These are phyloP conservation scores for Alternaria panax DNA, from an alignment of 2,329 filamentous ascomycete species.

Conservation along the genomic window DNA sequence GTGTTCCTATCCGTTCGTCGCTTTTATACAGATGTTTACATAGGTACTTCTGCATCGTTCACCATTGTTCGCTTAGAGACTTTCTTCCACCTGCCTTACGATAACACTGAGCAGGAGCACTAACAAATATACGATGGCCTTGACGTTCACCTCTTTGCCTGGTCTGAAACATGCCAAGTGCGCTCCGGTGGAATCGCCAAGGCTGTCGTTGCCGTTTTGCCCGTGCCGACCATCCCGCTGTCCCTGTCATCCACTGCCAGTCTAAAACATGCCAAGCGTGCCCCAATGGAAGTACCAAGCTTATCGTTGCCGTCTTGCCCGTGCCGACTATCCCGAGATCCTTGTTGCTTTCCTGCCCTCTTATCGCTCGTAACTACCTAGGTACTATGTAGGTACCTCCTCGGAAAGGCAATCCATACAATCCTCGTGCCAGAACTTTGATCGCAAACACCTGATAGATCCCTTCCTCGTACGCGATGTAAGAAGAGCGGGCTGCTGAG, in stretches of 20 bases:
- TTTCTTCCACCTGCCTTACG: background rate
- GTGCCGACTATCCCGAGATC: background rate
- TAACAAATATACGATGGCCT: background rate
- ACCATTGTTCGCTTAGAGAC: too few relatives aligned
- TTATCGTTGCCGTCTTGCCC: constrained; percentile 1
- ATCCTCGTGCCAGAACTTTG: background rate
- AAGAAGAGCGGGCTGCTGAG: too few relatives aligned
- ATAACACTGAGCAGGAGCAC: background rate
- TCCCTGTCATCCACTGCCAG: background rate
- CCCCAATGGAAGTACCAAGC: background rate
- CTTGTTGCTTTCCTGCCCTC: background rate
- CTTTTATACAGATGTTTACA: too few relatives aligned
- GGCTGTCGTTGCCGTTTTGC: constrained; percentile 1
- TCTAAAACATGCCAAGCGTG: constrained; percentile 3
- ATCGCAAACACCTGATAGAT: background rate
- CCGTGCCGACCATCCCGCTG: constrained; percentile 1
- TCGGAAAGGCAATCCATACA: background rate
- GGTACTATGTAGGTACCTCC: too few relatives aligned
- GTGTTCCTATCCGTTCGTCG: too few relatives aligned
- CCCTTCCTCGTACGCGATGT: background rate
- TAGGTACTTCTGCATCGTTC: too few relatives aligned
- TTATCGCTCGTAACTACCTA: background rate
- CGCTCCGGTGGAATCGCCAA: background rate
- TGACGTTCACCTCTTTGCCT: background rate
- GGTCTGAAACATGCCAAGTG: constrained; percentile 1